Percentiles rank a stretch among this genome's conserved stretches.
phyloP scores from a whole-genome alignment of 2,329 filamentous ascomycete genomes.

The Fulvia fulva region DNA sequence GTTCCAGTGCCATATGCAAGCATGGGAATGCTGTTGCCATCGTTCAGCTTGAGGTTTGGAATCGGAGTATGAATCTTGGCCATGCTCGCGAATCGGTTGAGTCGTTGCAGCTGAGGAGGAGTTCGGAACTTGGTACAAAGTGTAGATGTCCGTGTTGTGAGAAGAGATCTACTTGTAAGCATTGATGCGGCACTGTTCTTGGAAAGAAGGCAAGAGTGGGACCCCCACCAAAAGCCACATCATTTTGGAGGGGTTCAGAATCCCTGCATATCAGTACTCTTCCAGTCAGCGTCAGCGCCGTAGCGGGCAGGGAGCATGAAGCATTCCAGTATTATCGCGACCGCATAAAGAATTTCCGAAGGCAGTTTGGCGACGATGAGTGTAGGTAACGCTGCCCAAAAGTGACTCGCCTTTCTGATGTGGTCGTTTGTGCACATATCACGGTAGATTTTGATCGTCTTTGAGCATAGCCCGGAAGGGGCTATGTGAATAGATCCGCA shows the following conservation, averaged over 20 bases:
- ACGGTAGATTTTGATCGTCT: too few relatives aligned
- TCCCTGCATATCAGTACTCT: too few relatives aligned
- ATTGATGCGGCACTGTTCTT: neutral
- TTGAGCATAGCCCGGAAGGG: too few relatives aligned
- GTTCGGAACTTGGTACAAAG: neutral
- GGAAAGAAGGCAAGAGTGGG: neutral
- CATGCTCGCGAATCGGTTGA: constrained; percentile 18
- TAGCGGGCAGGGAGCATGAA: too few relatives aligned
- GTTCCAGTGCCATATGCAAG: constrained; percentile 71
- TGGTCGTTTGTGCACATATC: too few relatives aligned
- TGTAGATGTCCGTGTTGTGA: neutral
- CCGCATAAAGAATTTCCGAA: too few relatives aligned
- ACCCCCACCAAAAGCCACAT: neutral
- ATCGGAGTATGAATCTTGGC: constrained; percentile 41
- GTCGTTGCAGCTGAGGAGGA: neutral
- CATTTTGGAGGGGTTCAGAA: neutral
- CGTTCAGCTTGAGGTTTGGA: constrained; percentile 62
- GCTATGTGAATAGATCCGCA: too few relatives aligned
- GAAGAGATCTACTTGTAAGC: neutral
- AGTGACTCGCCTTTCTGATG: too few relatives aligned
- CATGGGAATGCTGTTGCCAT: constrained; percentile 69
- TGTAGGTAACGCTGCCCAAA: too few relatives aligned
- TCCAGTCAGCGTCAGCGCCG: too few relatives aligned
- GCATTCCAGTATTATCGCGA: too few relatives aligned
- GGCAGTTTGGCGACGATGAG: too few relatives aligned